Evolutionary conservation across 768 basidiomycete species (phyloP).

Genomic region (Pisolithus orientalis): DNA sequence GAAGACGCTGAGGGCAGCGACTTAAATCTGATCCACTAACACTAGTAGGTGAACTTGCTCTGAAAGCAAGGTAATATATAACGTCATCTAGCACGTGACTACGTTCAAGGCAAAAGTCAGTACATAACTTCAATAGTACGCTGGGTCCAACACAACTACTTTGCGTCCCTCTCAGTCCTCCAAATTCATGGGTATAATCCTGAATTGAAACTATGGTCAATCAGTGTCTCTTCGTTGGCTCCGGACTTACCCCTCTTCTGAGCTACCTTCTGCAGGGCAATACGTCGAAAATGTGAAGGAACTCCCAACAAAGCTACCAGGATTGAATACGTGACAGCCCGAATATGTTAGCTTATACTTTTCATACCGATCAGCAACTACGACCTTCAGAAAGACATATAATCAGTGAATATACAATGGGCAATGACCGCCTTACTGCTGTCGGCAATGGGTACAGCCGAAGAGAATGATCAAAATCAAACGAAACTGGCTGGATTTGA

Average conservation of each 20-base stretch:
- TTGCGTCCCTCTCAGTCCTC: neutral
- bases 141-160: no score
- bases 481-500: constrained; percentile 78
- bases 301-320: constrained; percentile 83
- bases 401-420: constrained; percentile 4
- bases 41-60: neutral
- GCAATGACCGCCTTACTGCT: constrained; percentile 47
- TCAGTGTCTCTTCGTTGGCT: neutral
- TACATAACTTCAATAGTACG: no score
- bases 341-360: constrained; percentile 95
- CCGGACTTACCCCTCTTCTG: constrained; percentile 68
- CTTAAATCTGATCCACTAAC: neutral
- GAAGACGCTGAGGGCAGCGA: neutral
- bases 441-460: constrained; percentile 94
- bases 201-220: neutral
- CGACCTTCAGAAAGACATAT: constrained; percentile 43
- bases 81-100: neutral
- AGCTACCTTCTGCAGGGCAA: constrained; percentile 76
- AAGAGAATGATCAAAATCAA: constrained; percentile 89
- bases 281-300: constrained; percentile 87
- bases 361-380: constrained; percentile 95
- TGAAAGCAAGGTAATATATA: neutral
- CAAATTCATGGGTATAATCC: constrained; percentile 5
- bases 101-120: no score
- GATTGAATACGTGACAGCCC: constrained; percentile 98